phyloP scores from a whole-genome alignment of 371 early-diverging fungal genomes.

The Phascolomyces articulosus region DNA sequence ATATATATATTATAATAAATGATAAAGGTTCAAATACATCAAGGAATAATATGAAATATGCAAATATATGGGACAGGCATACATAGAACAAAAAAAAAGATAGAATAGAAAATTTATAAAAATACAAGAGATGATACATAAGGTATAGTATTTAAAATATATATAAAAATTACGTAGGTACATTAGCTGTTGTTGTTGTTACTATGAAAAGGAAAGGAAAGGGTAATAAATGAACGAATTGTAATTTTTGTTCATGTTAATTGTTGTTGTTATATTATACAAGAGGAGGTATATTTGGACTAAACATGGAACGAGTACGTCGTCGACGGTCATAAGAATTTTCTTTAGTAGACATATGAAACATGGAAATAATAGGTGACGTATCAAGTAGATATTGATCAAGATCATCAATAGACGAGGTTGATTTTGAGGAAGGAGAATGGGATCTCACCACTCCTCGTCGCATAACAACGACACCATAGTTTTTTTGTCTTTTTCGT shows the following conservation, averaged over 20 bases:
- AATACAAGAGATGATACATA: too few species aligned
- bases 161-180: not conserved
- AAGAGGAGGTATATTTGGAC: slow-evolving; percentile 6
- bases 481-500: slow-evolving; percentile 2
- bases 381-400: not conserved
- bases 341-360: slow-evolving; percentile 2
- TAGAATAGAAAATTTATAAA: too few species aligned
- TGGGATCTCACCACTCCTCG: not conserved
- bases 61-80: too few species aligned
- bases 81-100: too few species aligned
- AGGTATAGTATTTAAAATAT: not conserved
- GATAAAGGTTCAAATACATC: too few species aligned
- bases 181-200: not conserved
- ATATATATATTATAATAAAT: too few species aligned
- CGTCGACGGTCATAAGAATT: not conserved
- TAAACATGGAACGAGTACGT: slow-evolving; percentile 12
- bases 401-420: slow-evolving; percentile 3
- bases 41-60: too few species aligned
- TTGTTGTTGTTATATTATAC: not conserved
- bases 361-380: not conserved
- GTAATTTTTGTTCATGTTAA: too few species aligned
- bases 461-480: slow-evolving; percentile 10
- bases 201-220: too few species aligned
- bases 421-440: not conserved
- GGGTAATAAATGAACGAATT: too few species aligned